These are phyloP conservation scores for Coemansia sp. DNA, from an alignment of 192 early-diverging fungal genomes.

Conservation along the genomic window DNA sequence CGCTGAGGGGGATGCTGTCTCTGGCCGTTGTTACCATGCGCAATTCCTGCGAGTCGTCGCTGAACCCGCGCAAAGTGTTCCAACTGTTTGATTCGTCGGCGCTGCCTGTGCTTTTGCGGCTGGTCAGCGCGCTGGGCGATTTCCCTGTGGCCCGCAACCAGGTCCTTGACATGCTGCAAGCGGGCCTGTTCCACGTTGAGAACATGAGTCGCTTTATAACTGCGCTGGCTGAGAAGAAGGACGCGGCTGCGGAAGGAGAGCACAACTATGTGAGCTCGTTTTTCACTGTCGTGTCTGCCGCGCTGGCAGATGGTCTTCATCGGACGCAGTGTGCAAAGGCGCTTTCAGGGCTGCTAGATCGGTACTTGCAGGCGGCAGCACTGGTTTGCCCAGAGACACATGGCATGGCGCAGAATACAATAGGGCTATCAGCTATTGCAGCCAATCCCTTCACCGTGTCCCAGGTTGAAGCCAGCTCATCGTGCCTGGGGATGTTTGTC, in stretches of 20 bases:
- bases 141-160: background rate
- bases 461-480: slow-evolving; percentile 6
- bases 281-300: slow-evolving; percentile 4
- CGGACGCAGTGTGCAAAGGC: slow-evolving; percentile 16
- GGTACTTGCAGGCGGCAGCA: slow-evolving; percentile 30
- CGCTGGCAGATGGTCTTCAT: slow-evolving; percentile 1
- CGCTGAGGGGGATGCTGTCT: slow-evolving; percentile 4
- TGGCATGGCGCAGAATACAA: slow-evolving; percentile 12
- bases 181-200: slow-evolving; percentile 27
- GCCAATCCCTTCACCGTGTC: slow-evolving; percentile 20
- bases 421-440: slow-evolving; percentile 24
- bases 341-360: slow-evolving; percentile 18
- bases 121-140: background rate
- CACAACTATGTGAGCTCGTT: slow-evolving; percentile 10
- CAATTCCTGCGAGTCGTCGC: slow-evolving; percentile 24
- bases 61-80: slow-evolving; percentile 27
- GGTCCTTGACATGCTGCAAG: slow-evolving; percentile 32
- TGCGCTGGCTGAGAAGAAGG: slow-evolving; percentile 3
- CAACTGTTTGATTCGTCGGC: slow-evolving; percentile 17
- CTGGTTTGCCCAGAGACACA: slow-evolving; percentile 32
- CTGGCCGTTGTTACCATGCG: slow-evolving; percentile 18
- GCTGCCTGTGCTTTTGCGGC: slow-evolving; percentile 14
- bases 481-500: slow-evolving; percentile 29
- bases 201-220: slow-evolving; percentile 15
- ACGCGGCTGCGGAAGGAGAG: slow-evolving; percentile 1